A percentile compares a stretch with the other conserved stretches of the same genome.
Evolutionary conservation across 768 basidiomycete genomes (phyloP).

Genomic region (Boletellus ananas): DNA sequence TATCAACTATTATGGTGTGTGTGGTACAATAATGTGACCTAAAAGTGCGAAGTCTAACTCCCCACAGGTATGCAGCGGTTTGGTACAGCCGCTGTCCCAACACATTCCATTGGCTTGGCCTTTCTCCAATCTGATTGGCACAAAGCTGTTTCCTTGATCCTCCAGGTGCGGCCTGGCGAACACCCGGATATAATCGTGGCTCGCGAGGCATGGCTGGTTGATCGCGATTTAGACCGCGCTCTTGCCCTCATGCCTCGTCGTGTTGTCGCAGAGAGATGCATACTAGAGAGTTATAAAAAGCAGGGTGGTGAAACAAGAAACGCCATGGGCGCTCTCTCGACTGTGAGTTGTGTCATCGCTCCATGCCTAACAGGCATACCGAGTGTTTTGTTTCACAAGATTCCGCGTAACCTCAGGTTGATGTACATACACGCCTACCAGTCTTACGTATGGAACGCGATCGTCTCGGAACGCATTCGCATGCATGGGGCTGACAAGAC

Average conservation of each 20-base stretch:
- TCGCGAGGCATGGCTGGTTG: slow-evolving; percentile 84
- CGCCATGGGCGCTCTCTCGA: slow-evolving; percentile 83
- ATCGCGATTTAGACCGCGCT: slow-evolving; percentile 76
- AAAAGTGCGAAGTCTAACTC: slow-evolving; percentile 1
- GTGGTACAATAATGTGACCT: slow-evolving; percentile 8
- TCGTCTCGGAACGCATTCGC: slow-evolving; percentile 90
- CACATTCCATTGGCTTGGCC: slow-evolving; percentile 90
- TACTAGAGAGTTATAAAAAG: slow-evolving; percentile 86
- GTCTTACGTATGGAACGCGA: slow-evolving; percentile 97
- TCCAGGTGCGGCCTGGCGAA: slow-evolving; percentile 83
- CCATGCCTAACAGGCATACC: neutral
- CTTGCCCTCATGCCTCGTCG: slow-evolving; percentile 83
- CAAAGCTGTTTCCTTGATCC: slow-evolving; percentile 75
- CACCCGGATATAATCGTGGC: slow-evolving; percentile 87
- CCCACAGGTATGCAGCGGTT: slow-evolving; percentile 93
- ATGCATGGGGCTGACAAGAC: slow-evolving; percentile 69
- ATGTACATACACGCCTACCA: slow-evolving; percentile 99
- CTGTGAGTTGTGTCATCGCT: slow-evolving; percentile 42
- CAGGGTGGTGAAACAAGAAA: slow-evolving; percentile 75
- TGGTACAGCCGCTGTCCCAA: slow-evolving; percentile 93
- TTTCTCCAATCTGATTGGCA: slow-evolving; percentile 90
- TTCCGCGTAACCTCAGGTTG: slow-evolving; percentile 88
- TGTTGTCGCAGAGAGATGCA: slow-evolving; percentile 89
- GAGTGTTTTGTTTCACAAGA: slow-evolving; percentile 46
- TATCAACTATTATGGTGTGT: slow-evolving; percentile 97